Base-by-base conservation (phyloP, 2,329 filamentous ascomycete genomes). In the Ophiocordyceps unilateralis region DNA sequence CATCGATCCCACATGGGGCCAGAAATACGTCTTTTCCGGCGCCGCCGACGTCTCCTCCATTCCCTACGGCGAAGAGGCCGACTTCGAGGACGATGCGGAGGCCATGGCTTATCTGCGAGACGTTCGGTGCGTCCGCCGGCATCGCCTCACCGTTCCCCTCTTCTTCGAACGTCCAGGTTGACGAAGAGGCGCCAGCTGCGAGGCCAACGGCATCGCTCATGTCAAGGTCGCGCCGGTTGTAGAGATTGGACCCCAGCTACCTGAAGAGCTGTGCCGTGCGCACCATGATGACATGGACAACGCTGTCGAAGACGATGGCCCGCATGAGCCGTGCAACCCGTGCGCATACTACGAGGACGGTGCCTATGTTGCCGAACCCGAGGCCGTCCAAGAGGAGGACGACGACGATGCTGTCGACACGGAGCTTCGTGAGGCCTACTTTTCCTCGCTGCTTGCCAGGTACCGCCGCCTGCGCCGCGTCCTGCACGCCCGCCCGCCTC, bases 261-360 rank as follows among this genome's bases (percentile, higher is more conserved):
- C 68, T 5, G 56, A 60, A 9, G 59, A 60, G 30, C 55, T 51
- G 45, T 60, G 54, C 28, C 47, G 46, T 43, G 45, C 47, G n/a
- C 43, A 47, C 3, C 53, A 54, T 14, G 55, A 57, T 22, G 54
- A 63, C 43, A 52, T 59, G 23, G 56, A 60, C 10, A 51, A 56
- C n/a, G 60, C 41, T 57, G 54, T 26, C 65, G 72, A 37, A 11
- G 17, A 11, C 10, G n/a, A 15, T n/a, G 15, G n/a, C 10, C 12
- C 14, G 15, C 19, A 24, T n/a, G 37, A 39, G 4, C 15, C 20
- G 19, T n/a, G 20, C 20, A 74, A 81, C 51, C 63, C 67, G 20
- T 62, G 72, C 44, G 82, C 81, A 11, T 79, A 76, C 54, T 91
- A 84, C 56, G 66, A 77, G 15, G 83, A 93, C 50, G 87, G 86